Evolutionary conservation across 257 asterid genomes (phyloP).

Genomic region (Ocimum tenuiflorum): DNA sequence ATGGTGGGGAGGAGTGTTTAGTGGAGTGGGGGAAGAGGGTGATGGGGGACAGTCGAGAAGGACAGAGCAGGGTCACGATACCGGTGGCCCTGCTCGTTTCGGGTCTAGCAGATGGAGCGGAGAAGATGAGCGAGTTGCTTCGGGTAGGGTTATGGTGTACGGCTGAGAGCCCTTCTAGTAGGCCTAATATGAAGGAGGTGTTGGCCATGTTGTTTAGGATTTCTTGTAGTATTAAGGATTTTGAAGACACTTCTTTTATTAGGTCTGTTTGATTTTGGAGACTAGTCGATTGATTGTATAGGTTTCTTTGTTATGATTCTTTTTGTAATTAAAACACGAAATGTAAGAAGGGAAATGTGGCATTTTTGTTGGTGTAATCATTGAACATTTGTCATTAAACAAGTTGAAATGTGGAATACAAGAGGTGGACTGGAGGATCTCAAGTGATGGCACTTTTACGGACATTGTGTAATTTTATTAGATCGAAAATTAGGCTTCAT

Average conservation of each 20-base stretch:
- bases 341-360: too few relatives aligned
- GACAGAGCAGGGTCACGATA: constrained; percentile 22
- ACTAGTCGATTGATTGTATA: not conserved
- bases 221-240: constrained; percentile 31
- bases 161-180: constrained; percentile 51
- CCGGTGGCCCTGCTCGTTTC: constrained; percentile 60
- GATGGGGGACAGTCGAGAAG: constrained; percentile 52
- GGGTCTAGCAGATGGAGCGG: constrained; percentile 66
- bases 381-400: too few relatives aligned
- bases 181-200: constrained; percentile 94
- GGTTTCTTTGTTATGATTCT: constrained; percentile 22
- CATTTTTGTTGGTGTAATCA: too few relatives aligned
- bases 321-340: constrained; percentile 23
- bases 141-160: constrained; percentile 74
- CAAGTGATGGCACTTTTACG: too few relatives aligned
- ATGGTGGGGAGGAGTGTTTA: constrained; percentile 84
- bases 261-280: constrained; percentile 13
- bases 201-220: constrained; percentile 61
- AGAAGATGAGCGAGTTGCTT: constrained; percentile 62
- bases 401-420: too few relatives aligned
- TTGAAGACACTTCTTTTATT: constrained; percentile 24
- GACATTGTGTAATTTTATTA: too few relatives aligned
- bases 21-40: constrained; percentile 89
- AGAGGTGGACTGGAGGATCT: too few relatives aligned
- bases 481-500: too few relatives aligned